Base-by-base conservation (phyloP, 441 rosid genomes). In the Populus hybrid region DNA sequence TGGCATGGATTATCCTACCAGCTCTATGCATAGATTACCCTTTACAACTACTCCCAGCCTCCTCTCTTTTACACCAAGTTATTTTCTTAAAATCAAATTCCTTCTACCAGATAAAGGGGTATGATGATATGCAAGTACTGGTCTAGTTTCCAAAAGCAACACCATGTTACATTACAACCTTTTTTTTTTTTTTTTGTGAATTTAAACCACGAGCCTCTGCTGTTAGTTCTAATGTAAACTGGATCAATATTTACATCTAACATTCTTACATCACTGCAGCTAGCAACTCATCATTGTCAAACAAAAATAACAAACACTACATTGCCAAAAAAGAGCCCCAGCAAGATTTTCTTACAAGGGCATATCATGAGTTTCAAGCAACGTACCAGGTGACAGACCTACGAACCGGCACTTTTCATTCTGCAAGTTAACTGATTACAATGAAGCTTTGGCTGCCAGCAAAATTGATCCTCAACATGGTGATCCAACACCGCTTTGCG, bases 391-490 rank as follows among this genome's bases (percentile, higher is more conserved):
- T 59, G 14, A 53, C 69, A 7, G 5, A 76, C 69, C 82, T 81
- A 82, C 26, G 23, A 81, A 68, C 88, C 85, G 23, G 79, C 78
- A 73, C 64, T 79, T 80, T 75, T 78, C 82, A 71, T 70, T 80
- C 77, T 40, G 73, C 84, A 78, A 18, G 74, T 77, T 6, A 71
- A 75, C 50, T 78, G 82, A 75, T 66, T 75, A 75, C 72, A 79
- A 11, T 80, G 83, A 76, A 83, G 80, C 88, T 83, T 82, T 65
- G 81, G 79, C 59, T 82, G 80, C 88, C 85, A 83, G 67, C 73
- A 35, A 78, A 76, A 78, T 53, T 71, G 81, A 81, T 78, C 85
- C 57, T 80, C 86, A 61, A 59, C 35, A 32, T 68, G 26, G 57
- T 81, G 77, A 81, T 76, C 77, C 67, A 80, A 71, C 73, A 76